These are phyloP conservation scores for Colletotrichum tanaceti DNA, from an alignment of 2,329 filamentous ascomycete genomes.

Conservation along the genomic window DNA sequence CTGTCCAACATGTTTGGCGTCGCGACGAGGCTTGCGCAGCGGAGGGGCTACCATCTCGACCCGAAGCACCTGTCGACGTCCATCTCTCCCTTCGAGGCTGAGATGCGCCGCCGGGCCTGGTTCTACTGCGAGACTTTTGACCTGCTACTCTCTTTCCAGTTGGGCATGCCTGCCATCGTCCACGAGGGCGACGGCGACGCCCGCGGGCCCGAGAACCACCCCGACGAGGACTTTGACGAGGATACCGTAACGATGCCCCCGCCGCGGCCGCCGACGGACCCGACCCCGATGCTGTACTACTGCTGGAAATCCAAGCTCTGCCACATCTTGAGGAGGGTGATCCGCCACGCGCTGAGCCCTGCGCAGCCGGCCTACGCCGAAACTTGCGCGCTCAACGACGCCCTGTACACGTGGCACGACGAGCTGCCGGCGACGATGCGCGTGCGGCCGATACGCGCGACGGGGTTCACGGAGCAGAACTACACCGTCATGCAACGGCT, in stretches of 20 bases:
- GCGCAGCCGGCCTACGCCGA: constrained; percentile 51
- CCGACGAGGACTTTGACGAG: constrained; percentile 65
- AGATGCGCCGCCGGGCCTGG: constrained; percentile 64
- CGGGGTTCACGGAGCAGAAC: constrained; percentile 57
- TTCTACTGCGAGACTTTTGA: constrained; percentile 61
- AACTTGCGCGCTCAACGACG: constrained; percentile 52
- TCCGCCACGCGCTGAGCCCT: constrained; percentile 55
- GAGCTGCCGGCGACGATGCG: constrained; percentile 55
- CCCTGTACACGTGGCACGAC: constrained; percentile 52
- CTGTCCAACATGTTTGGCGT: constrained; percentile 62
- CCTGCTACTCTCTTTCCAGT: constrained; percentile 61
- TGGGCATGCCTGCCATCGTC: constrained; percentile 64
- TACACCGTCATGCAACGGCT: constrained; percentile 61
- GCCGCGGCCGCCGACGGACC: constrained; percentile 56
- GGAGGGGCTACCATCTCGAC: constrained; percentile 65
- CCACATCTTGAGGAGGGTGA: constrained; percentile 56
- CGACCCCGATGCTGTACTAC: constrained; percentile 57
- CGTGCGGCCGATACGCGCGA: constrained; percentile 55
- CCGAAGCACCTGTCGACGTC: constrained; percentile 53
- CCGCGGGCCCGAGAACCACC: constrained; percentile 58
- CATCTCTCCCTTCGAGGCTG: constrained; percentile 61
- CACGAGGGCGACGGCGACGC: constrained; percentile 61
- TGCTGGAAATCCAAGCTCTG: constrained; percentile 57
- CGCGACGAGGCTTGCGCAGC: constrained; percentile 61
- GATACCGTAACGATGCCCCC: constrained; percentile 55